Conservation (phyloP, 495 filamentous ascomycete species). For the Astrothelium subdiscretum region DNA sequence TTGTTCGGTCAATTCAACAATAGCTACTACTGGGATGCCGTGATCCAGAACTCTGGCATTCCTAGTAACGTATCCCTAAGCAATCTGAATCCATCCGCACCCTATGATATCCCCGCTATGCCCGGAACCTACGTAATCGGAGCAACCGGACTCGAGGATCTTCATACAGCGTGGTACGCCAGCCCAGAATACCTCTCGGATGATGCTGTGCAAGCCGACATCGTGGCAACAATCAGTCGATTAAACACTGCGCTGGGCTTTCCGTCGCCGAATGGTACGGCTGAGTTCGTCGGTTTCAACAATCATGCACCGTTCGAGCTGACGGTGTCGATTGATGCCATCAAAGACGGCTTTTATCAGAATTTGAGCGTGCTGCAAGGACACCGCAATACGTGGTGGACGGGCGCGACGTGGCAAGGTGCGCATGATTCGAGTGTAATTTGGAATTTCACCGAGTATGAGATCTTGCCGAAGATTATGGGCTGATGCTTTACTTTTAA, state of each 20-base stretch:
- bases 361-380: conserved; percentile 42
- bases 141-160: conserved; percentile 6
- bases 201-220: conserved; percentile 10
- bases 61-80: conserved; percentile 17
- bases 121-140: conserved; percentile 13
- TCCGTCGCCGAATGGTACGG: neutral
- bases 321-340: conserved; percentile 23
- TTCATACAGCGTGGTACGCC: conserved; percentile 12
- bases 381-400: conserved; percentile 39
- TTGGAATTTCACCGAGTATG: conserved; percentile 16
- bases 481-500: neutral
- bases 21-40: conserved; percentile 34
- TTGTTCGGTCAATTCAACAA: conserved; percentile 32
- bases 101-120: conserved; percentile 19
- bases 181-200: conserved; percentile 11
- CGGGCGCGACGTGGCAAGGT: conserved; percentile 31
- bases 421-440: conserved; percentile 13
- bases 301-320: conserved; percentile 18
- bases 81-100: conserved; percentile 24
- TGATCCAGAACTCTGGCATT: conserved; percentile 34
- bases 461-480: neutral
- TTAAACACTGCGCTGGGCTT: conserved; percentile 1
- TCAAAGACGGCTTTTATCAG: conserved; percentile 39
- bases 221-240: conserved; percentile 11
- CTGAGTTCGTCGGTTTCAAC: conserved; percentile 19